Conservation (phyloP, 2,329 filamentous ascomycete species). For the Pseudogymnoascus sp. region DNA sequence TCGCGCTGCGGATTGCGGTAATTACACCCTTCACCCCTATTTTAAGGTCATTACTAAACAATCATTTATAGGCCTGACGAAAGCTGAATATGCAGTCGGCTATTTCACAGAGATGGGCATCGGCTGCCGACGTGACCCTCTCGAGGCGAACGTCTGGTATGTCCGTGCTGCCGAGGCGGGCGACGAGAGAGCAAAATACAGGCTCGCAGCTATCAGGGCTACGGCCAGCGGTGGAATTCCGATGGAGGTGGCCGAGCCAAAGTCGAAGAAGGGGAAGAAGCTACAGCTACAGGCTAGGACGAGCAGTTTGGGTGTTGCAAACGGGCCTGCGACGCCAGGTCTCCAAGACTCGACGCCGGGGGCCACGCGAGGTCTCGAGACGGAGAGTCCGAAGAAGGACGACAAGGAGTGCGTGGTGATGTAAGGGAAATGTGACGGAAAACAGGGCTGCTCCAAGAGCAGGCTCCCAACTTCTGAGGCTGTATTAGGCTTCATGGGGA, state of each 20-base stretch:
- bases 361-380: background rate
- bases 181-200: slow-evolving; percentile 80
- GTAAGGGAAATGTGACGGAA: slow-evolving; percentile 11
- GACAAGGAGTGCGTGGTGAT: slow-evolving; percentile 22
- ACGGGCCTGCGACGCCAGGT: background rate
- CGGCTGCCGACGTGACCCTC: slow-evolving; percentile 84
- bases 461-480: background rate
- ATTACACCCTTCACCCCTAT: slow-evolving; percentile 28
- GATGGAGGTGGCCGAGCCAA: slow-evolving; percentile 25
- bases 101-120: slow-evolving; percentile 99
- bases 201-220: slow-evolving; percentile 77
- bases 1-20: slow-evolving; percentile 78
- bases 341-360: background rate
- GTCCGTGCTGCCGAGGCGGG: slow-evolving; percentile 89
- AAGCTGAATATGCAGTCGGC: slow-evolving; percentile 88
- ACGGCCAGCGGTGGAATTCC: slow-evolving; percentile 51
- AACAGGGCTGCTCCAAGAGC: background rate
- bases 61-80: slow-evolving; percentile 29
- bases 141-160: slow-evolving; percentile 98
- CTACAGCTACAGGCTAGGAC: slow-evolving; percentile 16
- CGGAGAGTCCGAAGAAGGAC: slow-evolving; percentile 17
- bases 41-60: slow-evolving; percentile 11
- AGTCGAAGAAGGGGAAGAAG: slow-evolving; percentile 20
- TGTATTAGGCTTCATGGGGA: background rate
- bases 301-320: background rate